Base-by-base conservation (phyloP, 2,329 filamentous ascomycete genomes). In the Aspergillus sp. region DNA sequence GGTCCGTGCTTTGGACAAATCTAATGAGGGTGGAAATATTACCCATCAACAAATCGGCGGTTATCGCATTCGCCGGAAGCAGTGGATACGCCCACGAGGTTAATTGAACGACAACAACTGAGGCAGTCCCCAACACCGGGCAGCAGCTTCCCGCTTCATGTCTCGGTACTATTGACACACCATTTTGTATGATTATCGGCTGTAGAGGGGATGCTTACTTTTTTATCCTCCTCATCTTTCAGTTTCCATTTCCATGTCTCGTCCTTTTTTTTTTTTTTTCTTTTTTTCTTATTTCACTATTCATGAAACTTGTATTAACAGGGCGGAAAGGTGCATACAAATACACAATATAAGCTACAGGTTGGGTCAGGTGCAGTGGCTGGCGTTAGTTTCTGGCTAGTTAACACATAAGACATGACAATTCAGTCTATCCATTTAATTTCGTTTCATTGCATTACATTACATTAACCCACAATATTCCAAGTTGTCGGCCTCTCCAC, bases 31-130 rank as follows among this genome's bases (percentile, higher is more conserved):
- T 44, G 55, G 55, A 56, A 56, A 44, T 33, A 56, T 56, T 47
- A 56, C 39, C 27, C 48, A 52, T 41, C 15, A 37, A 47, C 48
- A 52, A 56, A 56, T 56, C 19, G 47, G 19, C 39, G 44, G 14
- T n/a, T 21, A 21, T 31, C 14, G n/a, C 14, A n/a, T 7, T 27
- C 39, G 31, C 21, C 14, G 23, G 25, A 41, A 31, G 49, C 23
- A 37, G 33, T 52, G 39, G 49, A 21, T 37, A 52, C 40, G 7
- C 40, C 40, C 51, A 15, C 11, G 40, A 53, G 41, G 40, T 39
- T 46, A 53, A 45, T 53, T 39, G 41, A 53, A 53, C 41, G 41
- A 53, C 41, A 8, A 39, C 35, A 41, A 21, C 27, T 46, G 44
- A 51, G 35, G 12, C 48, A 27, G 35, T n/a, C 5, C 35, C 12